A percentile compares a stretch with the other conserved stretches of the same genome.
Conservation (phyloP, 202 grass and related monocot species). For the Digitaria exilis region DNA sequence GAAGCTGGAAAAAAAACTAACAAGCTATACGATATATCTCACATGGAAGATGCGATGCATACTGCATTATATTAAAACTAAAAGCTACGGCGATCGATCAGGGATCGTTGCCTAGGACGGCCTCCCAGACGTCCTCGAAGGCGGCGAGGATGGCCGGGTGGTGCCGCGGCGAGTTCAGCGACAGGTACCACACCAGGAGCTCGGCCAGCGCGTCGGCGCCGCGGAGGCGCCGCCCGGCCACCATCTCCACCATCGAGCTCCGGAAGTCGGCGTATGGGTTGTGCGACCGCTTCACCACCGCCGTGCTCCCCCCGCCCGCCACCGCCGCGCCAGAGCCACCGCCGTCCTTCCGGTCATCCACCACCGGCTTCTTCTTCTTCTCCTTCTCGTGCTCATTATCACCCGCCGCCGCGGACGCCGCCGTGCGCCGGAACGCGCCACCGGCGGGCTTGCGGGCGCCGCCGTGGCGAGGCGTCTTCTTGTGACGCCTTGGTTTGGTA, state of each 20-base stretch:
- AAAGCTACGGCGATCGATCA: neutral
- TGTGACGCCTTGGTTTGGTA: conserved; percentile 32
- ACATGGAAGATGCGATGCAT: neutral
- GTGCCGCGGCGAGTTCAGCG: conserved; percentile 61
- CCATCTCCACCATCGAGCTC: conserved; percentile 85
- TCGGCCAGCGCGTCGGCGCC: conserved; percentile 47
- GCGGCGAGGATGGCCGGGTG: conserved; percentile 72
- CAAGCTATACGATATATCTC: neutral
- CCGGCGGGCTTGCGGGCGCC: conserved; percentile 4
- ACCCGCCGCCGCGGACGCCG: neutral
- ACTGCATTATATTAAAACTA: neutral
- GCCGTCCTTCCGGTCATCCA: neutral
- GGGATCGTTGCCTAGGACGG: conserved; percentile 24
- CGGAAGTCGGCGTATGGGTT: conserved; percentile 75
- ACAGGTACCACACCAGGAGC: conserved; percentile 61
- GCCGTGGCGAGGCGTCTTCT: conserved; percentile 11
- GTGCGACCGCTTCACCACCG: conserved; percentile 66
- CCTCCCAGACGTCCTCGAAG: conserved; percentile 67
- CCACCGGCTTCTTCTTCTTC: neutral
- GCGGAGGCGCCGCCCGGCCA: conserved; percentile 49
- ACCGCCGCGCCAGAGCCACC: neutral
- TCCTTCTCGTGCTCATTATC: neutral
- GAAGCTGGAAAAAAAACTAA: neutral
- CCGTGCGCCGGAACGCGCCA: conserved; percentile 8
- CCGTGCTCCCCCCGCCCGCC: conserved; percentile 45